Evolutionary conservation across 83 land plant species (phyloP), one percentile per base, ranked within the genome.

Genomic region (Picea abies): DNA sequence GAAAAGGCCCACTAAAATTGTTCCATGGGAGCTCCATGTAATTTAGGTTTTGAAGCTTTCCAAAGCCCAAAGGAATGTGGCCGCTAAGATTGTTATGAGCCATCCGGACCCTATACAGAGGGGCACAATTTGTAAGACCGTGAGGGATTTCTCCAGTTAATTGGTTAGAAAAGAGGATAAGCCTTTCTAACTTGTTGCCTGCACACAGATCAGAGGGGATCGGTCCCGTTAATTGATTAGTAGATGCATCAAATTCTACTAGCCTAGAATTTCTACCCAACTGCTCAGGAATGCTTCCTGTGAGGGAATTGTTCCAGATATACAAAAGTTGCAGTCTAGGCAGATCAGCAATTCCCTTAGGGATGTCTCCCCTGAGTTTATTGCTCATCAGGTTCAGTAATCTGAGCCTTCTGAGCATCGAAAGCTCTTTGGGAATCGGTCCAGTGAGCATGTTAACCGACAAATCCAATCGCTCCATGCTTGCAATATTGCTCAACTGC

Each of bases 271-370:
- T 90, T 5, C 82, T 66, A 16, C 96, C 96, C 17, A 94, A 85
- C 63, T 83, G 82, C 60, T 79, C 35, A 32, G 35, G 35, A 32
- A 32, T 32, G 35, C 35, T 32, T 32, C 35, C 35, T 32, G 35
- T 32, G 62, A 94, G 80, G 3, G 85, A 86, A 69, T 94, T 94
- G 89, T 92, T 85, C 96, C 96, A 94, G 58, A 94, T 84, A 26
- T 25, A 26, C 9, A 94, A 80, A 12, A 61, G 77, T 80, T 88
- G 86, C 15, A 94, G 85, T 7, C 83, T 84, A 2, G 91, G 88
- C 25, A 94, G 84, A 10, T 88, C 90, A 35, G 86, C 93, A 23
- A 94, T 60, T 12, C 78, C 88, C 26, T 64, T 26, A 10, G 96
- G 96, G 25, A 94, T 88, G 70, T 82, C 72, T n/a, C 96, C 96